A percentile compares a stretch with the other conserved stretches of the same genome.
These are phyloP conservation scores for Zygoascus tannicola DNA, from an alignment of 805 yeast species.

Conservation along the genomic window DNA sequence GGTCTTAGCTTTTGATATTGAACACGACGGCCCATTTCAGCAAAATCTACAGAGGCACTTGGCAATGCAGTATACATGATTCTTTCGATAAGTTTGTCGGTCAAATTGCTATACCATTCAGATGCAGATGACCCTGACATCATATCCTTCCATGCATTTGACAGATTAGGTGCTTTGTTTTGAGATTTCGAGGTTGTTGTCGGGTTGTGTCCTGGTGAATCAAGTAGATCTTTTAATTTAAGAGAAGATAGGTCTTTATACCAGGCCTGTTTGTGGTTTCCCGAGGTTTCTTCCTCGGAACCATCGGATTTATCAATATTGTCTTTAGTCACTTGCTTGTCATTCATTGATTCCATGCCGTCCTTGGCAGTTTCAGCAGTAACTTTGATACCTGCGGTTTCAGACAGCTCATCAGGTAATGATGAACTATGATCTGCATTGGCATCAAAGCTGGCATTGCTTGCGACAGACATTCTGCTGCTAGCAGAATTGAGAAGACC, in stretches of 20 bases:
- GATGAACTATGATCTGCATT: not conserved
- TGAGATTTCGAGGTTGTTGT: not conserved
- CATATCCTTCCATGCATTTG: conserved; percentile 1
- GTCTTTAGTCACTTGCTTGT: too few species aligned
- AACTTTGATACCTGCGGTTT: too few species aligned
- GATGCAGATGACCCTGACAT: conserved; percentile 1
- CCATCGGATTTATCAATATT: too few species aligned
- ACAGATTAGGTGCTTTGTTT: not conserved
- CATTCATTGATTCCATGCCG: too few species aligned
- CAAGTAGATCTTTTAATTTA: not conserved
- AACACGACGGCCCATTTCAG: conserved; percentile 31
- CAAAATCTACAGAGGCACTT: conserved; percentile 34
- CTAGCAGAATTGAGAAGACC: not conserved
- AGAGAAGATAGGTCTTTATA: not conserved
- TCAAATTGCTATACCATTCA: conserved; percentile 14
- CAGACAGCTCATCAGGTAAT: too few species aligned
- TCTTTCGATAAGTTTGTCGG: conserved; percentile 67
- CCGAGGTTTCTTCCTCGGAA: too few species aligned
- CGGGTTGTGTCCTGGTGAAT: not conserved
- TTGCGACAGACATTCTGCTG: not conserved
- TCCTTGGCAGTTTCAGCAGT: too few species aligned
- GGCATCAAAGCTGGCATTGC: not conserved
- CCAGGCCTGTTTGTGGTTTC: too few species aligned
- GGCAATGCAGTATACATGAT: conserved; percentile 67
- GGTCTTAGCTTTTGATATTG: conserved; percentile 57